Conservation (phyloP, 345 rosid species). For the Cardamine resedifolia region DNA sequence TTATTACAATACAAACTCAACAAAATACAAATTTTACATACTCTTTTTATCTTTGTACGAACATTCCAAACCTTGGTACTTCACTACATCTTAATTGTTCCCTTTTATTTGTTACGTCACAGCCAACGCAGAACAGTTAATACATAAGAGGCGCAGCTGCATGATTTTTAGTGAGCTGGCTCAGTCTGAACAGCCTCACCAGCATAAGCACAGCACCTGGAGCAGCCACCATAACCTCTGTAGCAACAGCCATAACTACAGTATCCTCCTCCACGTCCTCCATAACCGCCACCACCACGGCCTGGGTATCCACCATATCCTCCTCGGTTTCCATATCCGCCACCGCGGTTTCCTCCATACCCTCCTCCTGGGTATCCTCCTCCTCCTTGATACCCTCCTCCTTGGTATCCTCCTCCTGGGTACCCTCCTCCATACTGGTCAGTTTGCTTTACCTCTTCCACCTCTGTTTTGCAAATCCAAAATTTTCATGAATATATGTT, state of each 20-base stretch:
- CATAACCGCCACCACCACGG: not conserved
- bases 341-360: not conserved
- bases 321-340: conserved; percentile 5
- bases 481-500: not conserved
- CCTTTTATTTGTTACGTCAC: no score
- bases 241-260: conserved; percentile 25
- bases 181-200: conserved; percentile 20
- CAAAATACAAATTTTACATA: not conserved
- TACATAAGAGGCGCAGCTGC: not conserved
- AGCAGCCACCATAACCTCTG: conserved; percentile 19
- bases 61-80: not conserved
- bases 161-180: conserved; percentile 17
- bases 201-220: conserved; percentile 27
- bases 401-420: conserved; percentile 2
- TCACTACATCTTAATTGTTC: no score
- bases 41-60: not conserved
- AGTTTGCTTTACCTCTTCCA: not conserved
- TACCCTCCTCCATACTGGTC: conserved; percentile 21
- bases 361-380: not conserved
- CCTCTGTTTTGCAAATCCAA: conserved; percentile 1
- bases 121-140: no score
- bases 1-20: conserved; percentile 10
- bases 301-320: not conserved
- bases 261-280: conserved; percentile 21
- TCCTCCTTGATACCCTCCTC: not conserved